Evolutionary conservation across 495 filamentous ascomycete genomes (phyloP).

Genomic region (Opeltia flavorubescens): DNA sequence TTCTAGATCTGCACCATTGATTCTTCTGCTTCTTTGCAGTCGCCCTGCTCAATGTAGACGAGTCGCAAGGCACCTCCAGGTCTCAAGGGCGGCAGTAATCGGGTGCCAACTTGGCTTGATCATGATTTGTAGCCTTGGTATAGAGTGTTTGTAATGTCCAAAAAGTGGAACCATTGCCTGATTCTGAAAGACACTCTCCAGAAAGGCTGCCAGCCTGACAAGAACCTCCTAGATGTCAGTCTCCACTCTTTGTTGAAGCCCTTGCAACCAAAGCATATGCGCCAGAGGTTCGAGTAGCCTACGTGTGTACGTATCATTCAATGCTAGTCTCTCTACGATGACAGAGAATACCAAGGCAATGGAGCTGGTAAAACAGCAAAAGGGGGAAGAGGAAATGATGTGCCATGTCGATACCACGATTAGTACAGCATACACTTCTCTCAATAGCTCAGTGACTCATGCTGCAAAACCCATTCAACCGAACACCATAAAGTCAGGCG

Average conservation of each 20-base stretch:
- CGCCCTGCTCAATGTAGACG: not conserved
- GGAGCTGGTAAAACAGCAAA: no score
- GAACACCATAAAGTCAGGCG: no score
- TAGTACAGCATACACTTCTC: no score
- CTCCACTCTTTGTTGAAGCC: not conserved
- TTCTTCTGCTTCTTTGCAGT: not conserved
- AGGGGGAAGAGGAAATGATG: no score
- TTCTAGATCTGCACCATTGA: not conserved
- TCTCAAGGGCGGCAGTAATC: not conserved
- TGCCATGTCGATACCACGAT: no score
- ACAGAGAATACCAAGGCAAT: no score
- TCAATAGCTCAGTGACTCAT: no score
- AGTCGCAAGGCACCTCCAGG: not conserved
- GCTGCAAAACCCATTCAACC: no score
- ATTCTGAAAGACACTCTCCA: not conserved
- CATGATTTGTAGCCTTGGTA: not conserved
- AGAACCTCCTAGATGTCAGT: not conserved
- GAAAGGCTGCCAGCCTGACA: not conserved
- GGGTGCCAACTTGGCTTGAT: not conserved
- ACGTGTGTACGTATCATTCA: not conserved
- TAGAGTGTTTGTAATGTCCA: not conserved
- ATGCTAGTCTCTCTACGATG: not conserved
- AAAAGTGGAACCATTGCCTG: not conserved
- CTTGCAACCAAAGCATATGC: slow-evolving; percentile 1
- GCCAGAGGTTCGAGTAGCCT: not conserved